Conservation (phyloP, 768 basidiomycete species). For the Rhodotorula diobovata region DNA sequence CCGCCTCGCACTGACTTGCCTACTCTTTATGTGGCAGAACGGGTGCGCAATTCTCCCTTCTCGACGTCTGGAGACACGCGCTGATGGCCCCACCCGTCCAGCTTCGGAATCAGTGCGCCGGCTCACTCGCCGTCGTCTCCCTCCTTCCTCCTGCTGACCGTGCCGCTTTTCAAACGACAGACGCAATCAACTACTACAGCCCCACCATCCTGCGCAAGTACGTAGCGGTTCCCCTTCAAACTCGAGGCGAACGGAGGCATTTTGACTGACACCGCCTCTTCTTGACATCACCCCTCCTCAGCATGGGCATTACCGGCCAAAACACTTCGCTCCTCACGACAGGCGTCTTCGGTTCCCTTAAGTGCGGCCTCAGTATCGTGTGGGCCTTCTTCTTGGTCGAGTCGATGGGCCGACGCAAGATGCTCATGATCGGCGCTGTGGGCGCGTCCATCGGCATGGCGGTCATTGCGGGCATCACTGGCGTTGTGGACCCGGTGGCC, state of each 20-base stretch:
- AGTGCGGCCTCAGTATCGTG: slow-evolving; percentile 48
- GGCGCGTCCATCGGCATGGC: slow-evolving; percentile 49
- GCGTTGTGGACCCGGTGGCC: slow-evolving; percentile 51
- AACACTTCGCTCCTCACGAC: slow-evolving; percentile 40
- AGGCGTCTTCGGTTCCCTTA: slow-evolving; percentile 56
- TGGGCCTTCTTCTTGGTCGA: slow-evolving; percentile 46
- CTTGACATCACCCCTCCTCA: too few relatives aligned
- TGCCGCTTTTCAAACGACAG: slow-evolving; percentile 46
- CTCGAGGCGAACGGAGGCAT: too few relatives aligned
- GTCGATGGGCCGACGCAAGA: slow-evolving; percentile 31
- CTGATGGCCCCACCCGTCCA: too few relatives aligned
- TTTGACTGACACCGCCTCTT: too few relatives aligned
- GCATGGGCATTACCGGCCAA: slow-evolving; percentile 45
- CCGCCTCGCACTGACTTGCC: slow-evolving; percentile 49
- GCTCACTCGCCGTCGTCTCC: neutral
- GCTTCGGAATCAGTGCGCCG: slow-evolving; percentile 40
- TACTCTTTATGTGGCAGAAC: slow-evolving; percentile 54
- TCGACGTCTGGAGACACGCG: slow-evolving; percentile 45
- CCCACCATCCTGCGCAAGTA: slow-evolving; percentile 50
- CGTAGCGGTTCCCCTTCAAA: slow-evolving; percentile 14
- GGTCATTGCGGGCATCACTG: slow-evolving; percentile 51
- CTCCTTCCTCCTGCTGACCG: too few relatives aligned
- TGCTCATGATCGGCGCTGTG: slow-evolving; percentile 51
- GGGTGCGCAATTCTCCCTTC: neutral
- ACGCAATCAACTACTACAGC: slow-evolving; percentile 49